Percentiles rank a stretch among this genome's conserved stretches.
Conservation (phyloP, 441 rosid genomes). For the Eutrema salsugineum region DNA sequence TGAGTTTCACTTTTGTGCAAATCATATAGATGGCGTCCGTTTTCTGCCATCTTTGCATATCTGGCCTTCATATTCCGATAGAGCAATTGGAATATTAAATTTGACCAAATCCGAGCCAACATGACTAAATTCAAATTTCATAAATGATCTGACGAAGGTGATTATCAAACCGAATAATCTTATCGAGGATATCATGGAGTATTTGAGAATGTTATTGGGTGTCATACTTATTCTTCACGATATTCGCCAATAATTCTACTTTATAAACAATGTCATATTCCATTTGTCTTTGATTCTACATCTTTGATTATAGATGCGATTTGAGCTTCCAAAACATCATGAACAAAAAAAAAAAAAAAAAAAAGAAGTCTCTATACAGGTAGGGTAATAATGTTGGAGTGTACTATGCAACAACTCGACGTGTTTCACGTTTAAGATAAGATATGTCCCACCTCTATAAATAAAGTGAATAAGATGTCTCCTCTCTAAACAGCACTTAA, state of each 20-base stretch:
- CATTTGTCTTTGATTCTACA: not conserved
- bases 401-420: not conserved
- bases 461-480: not conserved
- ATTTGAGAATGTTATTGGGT: slow-evolving; percentile 5
- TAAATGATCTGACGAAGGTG: too few species aligned
- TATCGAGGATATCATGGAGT: slow-evolving; percentile 1
- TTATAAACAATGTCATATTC: not conserved
- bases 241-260: slow-evolving; percentile 11
- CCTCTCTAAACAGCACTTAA: not conserved
- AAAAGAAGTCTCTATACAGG: not conserved
- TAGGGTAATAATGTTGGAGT: not conserved
- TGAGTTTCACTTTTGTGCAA: not conserved
- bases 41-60: not conserved
- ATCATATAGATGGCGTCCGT: not conserved
- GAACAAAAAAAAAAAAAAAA: too few species aligned
- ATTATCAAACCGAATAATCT: too few species aligned
- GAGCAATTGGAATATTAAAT: not conserved
- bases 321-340: too few species aligned
- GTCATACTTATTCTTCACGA: slow-evolving; percentile 12
- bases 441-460: slow-evolving; percentile 10
- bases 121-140: too few species aligned
- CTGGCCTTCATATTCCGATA: not conserved
- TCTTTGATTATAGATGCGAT: not conserved
- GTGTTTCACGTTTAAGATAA: slow-evolving; percentile 25
- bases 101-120: too few species aligned